These are phyloP conservation scores for Clonostachys chloroleuca DNA, from an alignment of 2,329 filamentous ascomycete genomes.

Conservation along the genomic window DNA sequence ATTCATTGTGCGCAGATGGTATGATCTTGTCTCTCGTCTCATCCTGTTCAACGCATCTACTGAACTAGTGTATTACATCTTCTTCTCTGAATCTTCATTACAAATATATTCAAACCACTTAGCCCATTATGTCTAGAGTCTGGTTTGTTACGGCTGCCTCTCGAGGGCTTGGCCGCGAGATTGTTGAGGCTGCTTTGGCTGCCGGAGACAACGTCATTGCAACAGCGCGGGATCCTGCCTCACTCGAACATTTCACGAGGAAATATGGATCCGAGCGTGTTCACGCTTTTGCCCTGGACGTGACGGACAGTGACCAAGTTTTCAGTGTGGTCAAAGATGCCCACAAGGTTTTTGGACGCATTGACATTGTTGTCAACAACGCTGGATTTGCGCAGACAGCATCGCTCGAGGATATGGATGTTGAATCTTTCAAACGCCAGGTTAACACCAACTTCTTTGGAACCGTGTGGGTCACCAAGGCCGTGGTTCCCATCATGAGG, in stretches of 20 bases:
- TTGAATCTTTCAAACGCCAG: constrained; percentile 42
- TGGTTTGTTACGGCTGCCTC: constrained; percentile 45
- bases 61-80: too few relatives aligned
- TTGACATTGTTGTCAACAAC: constrained; percentile 59
- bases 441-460: constrained; percentile 60
- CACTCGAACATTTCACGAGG: constrained; percentile 23
- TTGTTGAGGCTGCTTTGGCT: constrained; percentile 30
- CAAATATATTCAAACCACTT: too few relatives aligned
- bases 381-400: constrained; percentile 52
- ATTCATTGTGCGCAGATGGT: too few relatives aligned
- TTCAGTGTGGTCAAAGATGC: constrained; percentile 26
- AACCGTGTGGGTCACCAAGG: constrained; percentile 45
- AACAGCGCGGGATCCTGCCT: constrained; percentile 31
- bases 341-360: constrained; percentile 40
- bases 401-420: constrained; percentile 45
- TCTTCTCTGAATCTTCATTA: too few relatives aligned
- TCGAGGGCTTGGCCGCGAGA: constrained; percentile 37
- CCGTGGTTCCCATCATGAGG: constrained; percentile 26
- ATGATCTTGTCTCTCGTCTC: too few relatives aligned
- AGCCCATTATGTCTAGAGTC: too few relatives aligned
- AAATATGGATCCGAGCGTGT: constrained; percentile 35
- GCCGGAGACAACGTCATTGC: constrained; percentile 37
- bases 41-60: too few relatives aligned
- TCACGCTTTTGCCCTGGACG: constrained; percentile 45
- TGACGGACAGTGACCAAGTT: constrained; percentile 40